A percentile compares a stretch with the other conserved stretches of the same genome.
Evolutionary conservation across 169 alveolate genomes (phyloP).

Genomic region (Plasmodium malariae): DNA sequence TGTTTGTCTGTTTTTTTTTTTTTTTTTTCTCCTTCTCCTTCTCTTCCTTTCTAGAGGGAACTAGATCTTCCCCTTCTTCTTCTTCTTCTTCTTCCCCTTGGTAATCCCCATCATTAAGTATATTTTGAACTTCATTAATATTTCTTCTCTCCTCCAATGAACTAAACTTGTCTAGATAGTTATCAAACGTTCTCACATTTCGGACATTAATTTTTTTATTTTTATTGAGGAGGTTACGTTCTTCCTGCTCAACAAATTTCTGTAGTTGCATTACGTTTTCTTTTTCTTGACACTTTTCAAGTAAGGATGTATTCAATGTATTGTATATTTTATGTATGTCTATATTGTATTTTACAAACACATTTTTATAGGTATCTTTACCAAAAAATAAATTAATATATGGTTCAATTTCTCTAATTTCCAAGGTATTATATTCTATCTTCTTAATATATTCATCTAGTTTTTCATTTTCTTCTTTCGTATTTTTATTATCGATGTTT

Average conservation of each 20-base stretch:
- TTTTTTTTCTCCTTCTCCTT: not conserved
- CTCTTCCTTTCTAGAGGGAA: not conserved
- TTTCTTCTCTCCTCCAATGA: conserved; percentile 40
- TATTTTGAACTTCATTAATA: conserved; percentile 20
- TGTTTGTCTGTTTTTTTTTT: not conserved
- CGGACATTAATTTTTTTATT: conserved; percentile 50
- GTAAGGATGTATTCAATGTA: conserved; percentile 15
- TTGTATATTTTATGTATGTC: conserved; percentile 45
- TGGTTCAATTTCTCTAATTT: conserved; percentile 29
- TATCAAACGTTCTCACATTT: conserved; percentile 44
- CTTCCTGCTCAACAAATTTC: conserved; percentile 56
- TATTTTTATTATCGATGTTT: conserved; percentile 49
- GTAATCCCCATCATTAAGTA: conserved; percentile 34
- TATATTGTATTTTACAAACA: conserved; percentile 39
- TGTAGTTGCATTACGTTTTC: conserved; percentile 55
- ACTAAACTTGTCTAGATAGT: conserved; percentile 23
- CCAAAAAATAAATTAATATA: conserved; percentile 70
- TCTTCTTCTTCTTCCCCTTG: conserved; percentile 2
- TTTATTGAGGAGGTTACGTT: conserved; percentile 10
- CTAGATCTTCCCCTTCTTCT: not conserved
- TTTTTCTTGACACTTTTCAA: conserved; percentile 62
- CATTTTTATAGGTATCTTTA: conserved; percentile 40
- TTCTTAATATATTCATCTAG: conserved; percentile 44
- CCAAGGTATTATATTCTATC: conserved; percentile 35
- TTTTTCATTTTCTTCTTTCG: conserved; percentile 60